phyloP scores from a whole-genome alignment of 495 filamentous ascomycete genomes.

The Aspergillus hancockii region DNA sequence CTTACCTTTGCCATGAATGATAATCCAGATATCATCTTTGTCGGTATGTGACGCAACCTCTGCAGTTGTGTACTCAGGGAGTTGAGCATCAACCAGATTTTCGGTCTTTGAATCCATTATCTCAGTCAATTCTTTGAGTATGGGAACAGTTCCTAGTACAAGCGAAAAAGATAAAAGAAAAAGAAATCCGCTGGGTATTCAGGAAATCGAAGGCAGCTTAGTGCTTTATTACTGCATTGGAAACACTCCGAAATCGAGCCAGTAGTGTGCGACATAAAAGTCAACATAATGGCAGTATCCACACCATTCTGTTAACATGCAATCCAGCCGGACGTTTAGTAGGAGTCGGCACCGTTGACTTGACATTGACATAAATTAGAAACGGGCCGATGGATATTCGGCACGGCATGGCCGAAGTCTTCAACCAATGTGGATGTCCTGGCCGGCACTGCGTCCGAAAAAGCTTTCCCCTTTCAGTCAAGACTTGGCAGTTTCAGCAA shows the following conservation, averaged over 20 bases:
- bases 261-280: neutral
- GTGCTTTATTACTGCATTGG: neutral
- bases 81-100: neutral
- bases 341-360: neutral
- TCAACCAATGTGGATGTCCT: neutral
- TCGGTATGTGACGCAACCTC: slow-evolving; percentile 49
- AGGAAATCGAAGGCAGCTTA: neutral
- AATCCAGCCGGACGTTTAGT: neutral
- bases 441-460: neutral
- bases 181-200: neutral
- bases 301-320: neutral
- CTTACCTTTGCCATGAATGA: slow-evolving; percentile 53
- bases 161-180: neutral
- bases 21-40: slow-evolving; percentile 50
- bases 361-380: neutral
- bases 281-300: neutral
- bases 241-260: neutral
- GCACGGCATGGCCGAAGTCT: neutral
- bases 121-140: neutral
- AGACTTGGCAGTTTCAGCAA: neutral
- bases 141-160: neutral
- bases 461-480: neutral
- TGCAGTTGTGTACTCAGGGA: slow-evolving; percentile 32
- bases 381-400: neutral
- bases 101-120: neutral